phyloP scores from a whole-genome alignment of 805 yeast genomes.

The Teunomyces pallodes region DNA sequence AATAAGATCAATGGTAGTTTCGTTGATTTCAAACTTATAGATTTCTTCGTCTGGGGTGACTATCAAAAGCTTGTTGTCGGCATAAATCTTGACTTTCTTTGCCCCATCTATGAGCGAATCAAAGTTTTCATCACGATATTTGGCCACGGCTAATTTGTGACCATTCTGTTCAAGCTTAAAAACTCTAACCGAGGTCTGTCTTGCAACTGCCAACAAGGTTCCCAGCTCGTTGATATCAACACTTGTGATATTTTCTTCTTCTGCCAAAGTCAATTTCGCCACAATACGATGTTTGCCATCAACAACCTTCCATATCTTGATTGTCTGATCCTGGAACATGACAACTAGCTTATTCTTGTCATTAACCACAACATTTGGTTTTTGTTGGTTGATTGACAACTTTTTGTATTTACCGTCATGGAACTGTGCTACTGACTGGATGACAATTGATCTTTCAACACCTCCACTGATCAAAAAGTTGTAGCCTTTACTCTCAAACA shows the following conservation, averaged over 20 bases:
- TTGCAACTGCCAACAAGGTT: conserved; percentile 65
- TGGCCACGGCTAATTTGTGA: conserved; percentile 46
- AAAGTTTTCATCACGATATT: conserved; percentile 46
- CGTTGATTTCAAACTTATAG: conserved; percentile 36
- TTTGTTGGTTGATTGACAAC: conserved; percentile 60
- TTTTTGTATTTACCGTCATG: conserved; percentile 70
- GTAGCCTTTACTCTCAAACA: conserved; percentile 65
- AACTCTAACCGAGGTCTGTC: conserved; percentile 64
- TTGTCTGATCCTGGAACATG: conserved; percentile 78
- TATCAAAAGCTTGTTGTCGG: conserved; percentile 45
- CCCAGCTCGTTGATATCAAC: conserved; percentile 68
- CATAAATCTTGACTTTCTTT: conserved; percentile 47
- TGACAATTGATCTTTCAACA: conserved; percentile 67
- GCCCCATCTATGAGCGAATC: conserved; percentile 53
- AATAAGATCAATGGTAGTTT: conserved; percentile 28
- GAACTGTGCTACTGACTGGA: conserved; percentile 66
- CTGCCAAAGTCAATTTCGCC: conserved; percentile 62
- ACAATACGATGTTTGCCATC: conserved; percentile 53
- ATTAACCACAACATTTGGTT: conserved; percentile 50
- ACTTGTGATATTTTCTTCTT: conserved; percentile 75
- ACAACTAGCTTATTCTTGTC: conserved; percentile 51
- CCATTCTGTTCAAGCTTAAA: conserved; percentile 54
- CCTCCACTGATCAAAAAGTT: conserved; percentile 80
- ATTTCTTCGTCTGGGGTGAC: conserved; percentile 64
- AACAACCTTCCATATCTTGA: conserved; percentile 74